Conservation (phyloP, 148 eudicot species). For the Limonium bicolor region DNA sequence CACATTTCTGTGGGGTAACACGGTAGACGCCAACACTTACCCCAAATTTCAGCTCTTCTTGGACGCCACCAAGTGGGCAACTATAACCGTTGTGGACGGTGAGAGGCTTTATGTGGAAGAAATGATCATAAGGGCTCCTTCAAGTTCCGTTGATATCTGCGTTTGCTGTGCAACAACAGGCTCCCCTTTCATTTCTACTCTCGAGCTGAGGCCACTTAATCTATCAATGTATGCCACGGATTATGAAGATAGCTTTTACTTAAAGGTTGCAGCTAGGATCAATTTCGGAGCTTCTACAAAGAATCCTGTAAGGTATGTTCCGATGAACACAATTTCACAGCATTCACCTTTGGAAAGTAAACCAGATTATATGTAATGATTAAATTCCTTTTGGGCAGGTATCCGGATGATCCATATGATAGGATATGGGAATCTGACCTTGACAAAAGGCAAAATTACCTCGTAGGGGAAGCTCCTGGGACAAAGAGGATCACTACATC, state of each 20-base stretch:
- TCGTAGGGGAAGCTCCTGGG: conserved; percentile 80
- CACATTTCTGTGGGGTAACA: conserved; percentile 61
- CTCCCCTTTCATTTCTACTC: conserved; percentile 71
- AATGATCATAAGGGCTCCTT: conserved; percentile 81
- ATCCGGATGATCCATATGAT: conserved; percentile 97
- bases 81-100: conserved; percentile 49
- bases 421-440: conserved; percentile 94
- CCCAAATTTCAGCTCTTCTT: conserved; percentile 80
- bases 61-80: conserved; percentile 92
- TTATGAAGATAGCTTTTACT: conserved; percentile 63
- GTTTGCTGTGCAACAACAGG: conserved; percentile 90
- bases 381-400: conserved; percentile 51
- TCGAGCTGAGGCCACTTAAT: conserved; percentile 76
- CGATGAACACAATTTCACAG: too few relatives aligned
- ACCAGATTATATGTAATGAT: too few relatives aligned
- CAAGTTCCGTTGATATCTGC: conserved; percentile 61
- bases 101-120: conserved; percentile 52
- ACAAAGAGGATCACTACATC: conserved; percentile 68
- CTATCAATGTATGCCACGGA: conserved; percentile 96
- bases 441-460: conserved; percentile 67
- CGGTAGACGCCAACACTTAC: conserved; percentile 29
- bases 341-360: too few relatives aligned
- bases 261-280: conserved; percentile 73
- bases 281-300: conserved; percentile 70
- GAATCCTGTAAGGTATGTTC: conserved; percentile 55